These are phyloP conservation scores for Carex parvula DNA, from an alignment of 176 grass and related monocot species.

Conservation along the genomic window DNA sequence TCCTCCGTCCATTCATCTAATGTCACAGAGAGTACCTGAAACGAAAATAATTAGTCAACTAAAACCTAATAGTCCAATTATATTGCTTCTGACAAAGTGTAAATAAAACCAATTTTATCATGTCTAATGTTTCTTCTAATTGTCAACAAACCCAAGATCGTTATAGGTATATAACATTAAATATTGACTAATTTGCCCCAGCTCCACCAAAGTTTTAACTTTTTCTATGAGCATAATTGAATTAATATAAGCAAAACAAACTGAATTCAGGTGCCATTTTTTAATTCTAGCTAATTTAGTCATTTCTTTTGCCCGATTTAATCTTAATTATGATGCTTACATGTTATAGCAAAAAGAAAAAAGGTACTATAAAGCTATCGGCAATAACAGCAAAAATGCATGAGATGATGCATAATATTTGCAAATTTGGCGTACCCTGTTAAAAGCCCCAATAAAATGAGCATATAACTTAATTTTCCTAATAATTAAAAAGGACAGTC, in stretches of 20 bases:
- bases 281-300: neutral
- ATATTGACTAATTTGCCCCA: neutral
- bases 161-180: neutral
- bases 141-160: neutral
- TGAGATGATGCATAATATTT: neutral
- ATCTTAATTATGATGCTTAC: neutral
- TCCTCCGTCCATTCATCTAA: slow-evolving; percentile 75
- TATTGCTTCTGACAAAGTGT: neutral
- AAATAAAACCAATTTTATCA: neutral
- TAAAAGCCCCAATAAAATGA: neutral
- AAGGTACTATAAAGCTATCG: neutral
- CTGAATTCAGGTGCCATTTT: neutral
- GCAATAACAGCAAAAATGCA: neutral
- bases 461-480: neutral
- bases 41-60: neutral
- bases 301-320: neutral
- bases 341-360: neutral
- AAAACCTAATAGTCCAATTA: neutral
- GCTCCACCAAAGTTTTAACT: neutral
- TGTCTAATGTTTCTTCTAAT: neutral
- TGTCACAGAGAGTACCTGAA: slow-evolving; percentile 60
- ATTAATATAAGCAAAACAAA: neutral
- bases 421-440: neutral
- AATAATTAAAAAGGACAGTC: neutral
- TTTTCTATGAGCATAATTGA: neutral